Percentiles rank a stretch among this genome's conserved stretches.
Conservation (phyloP, 306 rosid genomes). For the Cyamopsis tetragonoloba region DNA sequence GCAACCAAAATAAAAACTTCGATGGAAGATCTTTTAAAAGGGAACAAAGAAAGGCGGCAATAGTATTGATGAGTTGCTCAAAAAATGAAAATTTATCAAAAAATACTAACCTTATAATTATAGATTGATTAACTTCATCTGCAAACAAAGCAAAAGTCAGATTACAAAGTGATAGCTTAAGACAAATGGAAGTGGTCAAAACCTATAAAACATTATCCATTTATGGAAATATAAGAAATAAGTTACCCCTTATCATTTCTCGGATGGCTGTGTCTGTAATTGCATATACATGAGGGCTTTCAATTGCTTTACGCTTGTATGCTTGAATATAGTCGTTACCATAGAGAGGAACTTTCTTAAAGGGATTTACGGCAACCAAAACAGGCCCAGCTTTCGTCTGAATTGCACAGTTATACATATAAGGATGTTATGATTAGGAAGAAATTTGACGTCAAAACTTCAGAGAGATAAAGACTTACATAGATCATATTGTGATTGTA, state of each 20-base stretch:
- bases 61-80: neutral
- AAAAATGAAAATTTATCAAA: neutral
- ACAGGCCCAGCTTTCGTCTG: constrained; percentile 99
- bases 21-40: neutral
- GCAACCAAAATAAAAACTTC: neutral
- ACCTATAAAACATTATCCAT: constrained; percentile 19
- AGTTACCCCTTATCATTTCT: constrained; percentile 86
- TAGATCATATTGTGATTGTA: constrained; percentile 87
- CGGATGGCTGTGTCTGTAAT: constrained; percentile 90
- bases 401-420: constrained; percentile 26
- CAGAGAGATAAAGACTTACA: constrained; percentile 46
- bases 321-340: constrained; percentile 83
- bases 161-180: constrained; percentile 29
- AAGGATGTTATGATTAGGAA: constrained; percentile 26
- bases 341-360: constrained; percentile 84
- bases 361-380: constrained; percentile 94
- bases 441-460: neutral
- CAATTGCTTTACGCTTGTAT: constrained; percentile 63
- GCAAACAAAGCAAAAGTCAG: constrained; percentile 30
- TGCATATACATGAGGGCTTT: constrained; percentile 95
- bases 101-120: constrained; percentile 83
- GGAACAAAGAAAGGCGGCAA: neutral
- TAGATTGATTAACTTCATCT: constrained; percentile 98
- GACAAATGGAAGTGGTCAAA: constrained; percentile 17
- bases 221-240: neutral